Evolutionary conservation across 768 basidiomycete species (phyloP).

Genomic region (Cubamyces sp.): DNA sequence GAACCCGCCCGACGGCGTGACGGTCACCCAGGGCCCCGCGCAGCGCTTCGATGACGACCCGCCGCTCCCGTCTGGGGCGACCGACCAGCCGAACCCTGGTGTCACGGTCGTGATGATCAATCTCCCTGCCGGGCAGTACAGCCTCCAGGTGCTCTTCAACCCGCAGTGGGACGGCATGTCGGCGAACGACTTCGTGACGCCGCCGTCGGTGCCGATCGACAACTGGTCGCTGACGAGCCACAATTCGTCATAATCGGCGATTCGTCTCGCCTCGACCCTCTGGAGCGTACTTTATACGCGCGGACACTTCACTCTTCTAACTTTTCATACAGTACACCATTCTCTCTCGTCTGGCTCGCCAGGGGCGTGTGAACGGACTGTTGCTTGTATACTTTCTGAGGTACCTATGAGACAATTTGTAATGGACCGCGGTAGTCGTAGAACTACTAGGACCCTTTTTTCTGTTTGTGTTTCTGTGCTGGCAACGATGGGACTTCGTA

Average conservation of each 20-base stretch:
- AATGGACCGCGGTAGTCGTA: constrained; percentile 1
- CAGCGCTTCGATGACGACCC: constrained; percentile 64
- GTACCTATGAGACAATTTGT: background rate
- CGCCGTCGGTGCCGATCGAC: constrained; percentile 67
- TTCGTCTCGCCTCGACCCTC: background rate
- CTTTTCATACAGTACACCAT: background rate
- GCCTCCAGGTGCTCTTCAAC: constrained; percentile 83
- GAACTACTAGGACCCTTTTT: background rate
- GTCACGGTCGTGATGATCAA: constrained; percentile 83
- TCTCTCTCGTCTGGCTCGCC: constrained; percentile 3
- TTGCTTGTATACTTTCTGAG: background rate
- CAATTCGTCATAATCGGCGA: constrained; percentile 41
- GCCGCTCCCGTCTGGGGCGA: constrained; percentile 53
- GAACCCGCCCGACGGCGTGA: constrained; percentile 65
- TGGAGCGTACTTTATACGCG: no score
- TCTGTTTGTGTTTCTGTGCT: background rate
- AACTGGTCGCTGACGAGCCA: constrained; percentile 83
- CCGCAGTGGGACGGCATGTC: constrained; percentile 87
- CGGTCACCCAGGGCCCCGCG: constrained; percentile 60
- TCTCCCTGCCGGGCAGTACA: constrained; percentile 66
- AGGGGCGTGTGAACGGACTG: constrained; percentile 2
- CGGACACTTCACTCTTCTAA: no score
- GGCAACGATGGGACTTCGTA: background rate
- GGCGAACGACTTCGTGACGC: constrained; percentile 63
- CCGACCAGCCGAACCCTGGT: constrained; percentile 76